These are phyloP conservation scores for Jackrogersella minutella DNA, from an alignment of 495 filamentous ascomycete species.

Conservation along the genomic window DNA sequence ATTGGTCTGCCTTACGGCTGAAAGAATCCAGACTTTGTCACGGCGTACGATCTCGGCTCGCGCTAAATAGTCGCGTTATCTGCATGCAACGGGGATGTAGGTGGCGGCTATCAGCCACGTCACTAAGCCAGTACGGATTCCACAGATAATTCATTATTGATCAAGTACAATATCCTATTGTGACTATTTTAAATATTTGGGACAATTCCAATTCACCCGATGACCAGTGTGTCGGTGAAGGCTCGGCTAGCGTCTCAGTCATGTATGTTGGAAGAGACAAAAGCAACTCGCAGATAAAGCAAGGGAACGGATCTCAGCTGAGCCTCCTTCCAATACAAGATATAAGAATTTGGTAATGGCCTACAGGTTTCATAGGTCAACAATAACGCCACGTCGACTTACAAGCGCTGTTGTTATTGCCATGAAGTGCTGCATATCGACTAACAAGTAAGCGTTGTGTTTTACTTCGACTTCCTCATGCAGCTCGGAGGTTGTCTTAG, in stretches of 20 bases:
- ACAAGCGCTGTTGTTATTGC: not conserved
- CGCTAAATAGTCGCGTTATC: slow-evolving; percentile 15
- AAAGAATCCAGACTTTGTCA: slow-evolving; percentile 6
- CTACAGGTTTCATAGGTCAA: no score
- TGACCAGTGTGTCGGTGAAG: slow-evolving; percentile 19
- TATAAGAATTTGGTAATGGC: not conserved
- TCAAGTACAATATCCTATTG: not conserved
- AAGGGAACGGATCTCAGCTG: not conserved
- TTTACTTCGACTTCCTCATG: not conserved
- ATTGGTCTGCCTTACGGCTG: slow-evolving; percentile 9
- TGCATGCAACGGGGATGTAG: slow-evolving; percentile 8
- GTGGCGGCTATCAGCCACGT: slow-evolving; percentile 6
- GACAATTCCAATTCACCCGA: not conserved
- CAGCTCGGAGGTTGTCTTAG: not conserved
- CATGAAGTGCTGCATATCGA: slow-evolving; percentile 18
- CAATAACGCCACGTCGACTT: slow-evolving; percentile 24
- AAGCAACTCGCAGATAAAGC: no score
- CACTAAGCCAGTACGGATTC: slow-evolving; percentile 1
- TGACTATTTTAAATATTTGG: slow-evolving; percentile 2
- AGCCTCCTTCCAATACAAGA: not conserved
- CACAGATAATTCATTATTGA: not conserved
- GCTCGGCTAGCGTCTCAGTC: not conserved
- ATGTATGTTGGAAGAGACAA: not conserved
- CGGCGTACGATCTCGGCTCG: slow-evolving; percentile 7
- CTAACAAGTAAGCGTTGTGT: not conserved